Conservation (phyloP, 805 yeast species). For the Lachancea quebecensis region DNA sequence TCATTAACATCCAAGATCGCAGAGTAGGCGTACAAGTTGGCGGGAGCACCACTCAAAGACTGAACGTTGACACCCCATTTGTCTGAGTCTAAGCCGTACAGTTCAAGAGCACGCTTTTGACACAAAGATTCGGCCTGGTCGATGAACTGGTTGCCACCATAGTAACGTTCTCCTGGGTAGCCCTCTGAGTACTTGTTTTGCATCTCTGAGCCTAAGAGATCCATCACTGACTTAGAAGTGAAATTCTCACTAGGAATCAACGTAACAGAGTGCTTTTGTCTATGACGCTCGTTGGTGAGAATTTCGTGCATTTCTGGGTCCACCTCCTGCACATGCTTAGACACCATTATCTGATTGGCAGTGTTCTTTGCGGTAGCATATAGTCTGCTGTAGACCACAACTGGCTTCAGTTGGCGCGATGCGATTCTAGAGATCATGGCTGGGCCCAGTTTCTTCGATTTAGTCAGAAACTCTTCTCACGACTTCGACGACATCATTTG, state of each 20-base stretch:
- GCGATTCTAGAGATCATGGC: slow-evolving; percentile 14
- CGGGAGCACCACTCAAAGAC: slow-evolving; percentile 93
- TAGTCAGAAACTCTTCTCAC: neutral
- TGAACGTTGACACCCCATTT: slow-evolving; percentile 98
- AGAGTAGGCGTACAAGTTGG: slow-evolving; percentile 86
- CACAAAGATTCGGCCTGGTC: slow-evolving; percentile 87
- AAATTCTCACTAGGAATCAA: slow-evolving; percentile 94
- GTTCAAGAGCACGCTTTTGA: slow-evolving; percentile 84
- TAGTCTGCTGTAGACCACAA: slow-evolving; percentile 10
- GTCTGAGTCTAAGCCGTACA: slow-evolving; percentile 66
- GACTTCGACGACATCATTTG: too few relatives aligned
- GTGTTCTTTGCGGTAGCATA: slow-evolving; percentile 8
- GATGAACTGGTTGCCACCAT: slow-evolving; percentile 95
- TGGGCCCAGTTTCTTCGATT: neutral
- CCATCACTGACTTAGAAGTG: slow-evolving; percentile 92
- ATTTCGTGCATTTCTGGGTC: slow-evolving; percentile 85
- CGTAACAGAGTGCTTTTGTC: slow-evolving; percentile 89
- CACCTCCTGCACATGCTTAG: slow-evolving; percentile 55
- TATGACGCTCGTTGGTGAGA: slow-evolving; percentile 63
- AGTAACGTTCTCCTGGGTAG: slow-evolving; percentile 95
- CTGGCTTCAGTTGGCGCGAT: slow-evolving; percentile 10
- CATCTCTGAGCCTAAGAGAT: slow-evolving; percentile 91
- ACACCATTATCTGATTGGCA: slow-evolving; percentile 37
- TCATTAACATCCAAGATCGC: slow-evolving; percentile 86
- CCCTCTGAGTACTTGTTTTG: slow-evolving; percentile 98